Evolutionary conservation across 768 basidiomycete genomes (phyloP).

Genomic region (Epithele typhae): DNA sequence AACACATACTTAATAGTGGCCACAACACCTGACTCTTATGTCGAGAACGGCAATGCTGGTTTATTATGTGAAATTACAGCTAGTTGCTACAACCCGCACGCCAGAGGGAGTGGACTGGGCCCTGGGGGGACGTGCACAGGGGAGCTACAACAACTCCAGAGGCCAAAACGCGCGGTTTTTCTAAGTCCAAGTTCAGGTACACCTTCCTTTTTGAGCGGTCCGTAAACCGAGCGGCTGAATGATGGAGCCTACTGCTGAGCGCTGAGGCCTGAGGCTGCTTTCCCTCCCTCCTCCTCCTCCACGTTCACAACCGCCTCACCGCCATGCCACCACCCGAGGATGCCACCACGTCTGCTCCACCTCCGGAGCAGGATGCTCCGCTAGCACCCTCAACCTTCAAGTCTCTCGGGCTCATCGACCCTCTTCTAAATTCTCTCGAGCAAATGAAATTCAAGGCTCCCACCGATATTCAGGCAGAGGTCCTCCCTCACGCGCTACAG

Average conservation of each 20-base stretch:
- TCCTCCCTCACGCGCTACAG: constrained; percentile 82
- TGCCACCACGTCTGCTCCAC: constrained; percentile 40
- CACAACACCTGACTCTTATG: too few species aligned
- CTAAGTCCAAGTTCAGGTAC: constrained; percentile 8
- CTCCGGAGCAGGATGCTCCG: constrained; percentile 13
- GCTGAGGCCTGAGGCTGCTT: not conserved
- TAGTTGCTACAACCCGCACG: too few species aligned
- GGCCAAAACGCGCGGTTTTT: too few species aligned
- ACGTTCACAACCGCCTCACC: too few species aligned
- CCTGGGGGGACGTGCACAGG: too few species aligned
- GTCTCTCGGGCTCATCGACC: constrained; percentile 83
- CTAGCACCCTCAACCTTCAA: constrained; percentile 56
- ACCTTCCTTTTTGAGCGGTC: not conserved
- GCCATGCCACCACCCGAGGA: constrained; percentile 64
- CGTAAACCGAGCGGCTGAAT: too few species aligned
- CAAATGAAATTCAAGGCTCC: constrained; percentile 81
- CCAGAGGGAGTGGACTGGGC: too few species aligned
- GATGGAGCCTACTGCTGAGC: too few species aligned
- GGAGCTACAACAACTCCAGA: too few species aligned
- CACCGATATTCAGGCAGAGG: constrained; percentile 85
- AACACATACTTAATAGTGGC: too few species aligned
- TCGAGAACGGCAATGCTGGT: too few species aligned
- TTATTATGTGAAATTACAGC: too few species aligned
- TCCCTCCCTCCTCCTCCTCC: not conserved
- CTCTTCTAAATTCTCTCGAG: constrained; percentile 80